Evolutionary conservation across 2,329 filamentous ascomycete species (phyloP), one percentile per base, ranked within the genome.

Genomic region (Fusarium sp.): DNA sequence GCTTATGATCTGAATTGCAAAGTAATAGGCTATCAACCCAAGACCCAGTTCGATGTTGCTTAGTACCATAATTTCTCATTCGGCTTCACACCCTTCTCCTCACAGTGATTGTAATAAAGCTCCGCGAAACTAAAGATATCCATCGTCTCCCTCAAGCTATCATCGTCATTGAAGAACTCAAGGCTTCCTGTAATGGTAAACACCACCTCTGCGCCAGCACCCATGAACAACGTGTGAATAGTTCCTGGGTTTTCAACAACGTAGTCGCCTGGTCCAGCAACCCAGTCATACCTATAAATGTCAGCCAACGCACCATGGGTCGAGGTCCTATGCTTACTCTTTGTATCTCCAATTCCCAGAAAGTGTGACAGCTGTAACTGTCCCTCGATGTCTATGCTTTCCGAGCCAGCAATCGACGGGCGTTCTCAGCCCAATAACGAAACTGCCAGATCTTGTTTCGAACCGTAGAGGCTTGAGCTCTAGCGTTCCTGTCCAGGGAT

Each of bases 261-360:
- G 8, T 60, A 62, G 14, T 62, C 59, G 0, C 59, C 59, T 1
- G 59, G 59, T 11, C 54, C 59, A 14, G 59, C 59, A 3, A 39
- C 35, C 59, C 59, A 62, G 15, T 62, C 54, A 4, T 62, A 60
- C 27, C 59, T 62, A 1, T 3, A 6, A 7, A 4, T 5, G 7
- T 62, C 11, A 62, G 58, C 18, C 11, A 13, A 31, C 0, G 3
- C 0, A 13, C 3, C 3, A 1, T 1, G 3, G 3, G 0, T 3
- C 7, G 9, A 5, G 12, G 2, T 18, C 7, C 0, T 15, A 4
- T 5, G 15, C 59, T 35, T 17, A 60, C 59, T 62, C 59, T 10
- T 62, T 62, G 15, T 62, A 62, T 29, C 59, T 38, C 59, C 59
- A 62, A 4, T 62, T 62, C 1, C 59, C 59, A 4, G 59, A 45